phyloP scores from a whole-genome alignment of 1,139 yeast genomes.

The Torulaspora pretoriensis region DNA sequence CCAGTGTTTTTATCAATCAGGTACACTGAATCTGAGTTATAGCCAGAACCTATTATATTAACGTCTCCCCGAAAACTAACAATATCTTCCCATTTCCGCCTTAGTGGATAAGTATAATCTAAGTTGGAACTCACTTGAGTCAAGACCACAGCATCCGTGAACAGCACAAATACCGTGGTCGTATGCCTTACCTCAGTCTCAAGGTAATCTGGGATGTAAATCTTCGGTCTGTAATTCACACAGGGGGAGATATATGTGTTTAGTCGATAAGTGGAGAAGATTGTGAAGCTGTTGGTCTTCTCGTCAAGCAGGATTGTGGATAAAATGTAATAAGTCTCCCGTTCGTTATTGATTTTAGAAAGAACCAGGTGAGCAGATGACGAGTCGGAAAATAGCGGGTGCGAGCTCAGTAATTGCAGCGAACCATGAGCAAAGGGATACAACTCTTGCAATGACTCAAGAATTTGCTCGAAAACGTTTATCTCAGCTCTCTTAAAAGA shows the following conservation, averaged over 20 bases:
- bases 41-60: constrained; percentile 58
- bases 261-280: constrained; percentile 59
- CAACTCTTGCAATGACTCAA: constrained; percentile 41
- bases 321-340: constrained; percentile 44
- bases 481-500: constrained; percentile 39
- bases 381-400: constrained; percentile 37
- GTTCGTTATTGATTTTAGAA: constrained; percentile 37
- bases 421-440: constrained; percentile 43
- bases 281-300: constrained; percentile 49
- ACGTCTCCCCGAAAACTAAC: constrained; percentile 53
- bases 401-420: constrained; percentile 51
- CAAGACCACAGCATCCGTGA: constrained; percentile 59
- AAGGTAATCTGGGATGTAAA: constrained; percentile 50
- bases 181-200: constrained; percentile 39
- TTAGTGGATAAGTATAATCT: constrained; percentile 41
- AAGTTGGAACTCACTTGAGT: constrained; percentile 55
- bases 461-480: constrained; percentile 37
- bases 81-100: constrained; percentile 76
- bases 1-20: constrained; percentile 60
- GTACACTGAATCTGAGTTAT: constrained; percentile 49
- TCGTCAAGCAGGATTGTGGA: constrained; percentile 50
- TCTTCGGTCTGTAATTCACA: constrained; percentile 41
- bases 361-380: constrained; percentile 48
- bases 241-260: constrained; percentile 41
- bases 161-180: constrained; percentile 58